Evolutionary conservation across 352 stramenopile species (phyloP).

Genomic region (Pythium dissotocum): DNA sequence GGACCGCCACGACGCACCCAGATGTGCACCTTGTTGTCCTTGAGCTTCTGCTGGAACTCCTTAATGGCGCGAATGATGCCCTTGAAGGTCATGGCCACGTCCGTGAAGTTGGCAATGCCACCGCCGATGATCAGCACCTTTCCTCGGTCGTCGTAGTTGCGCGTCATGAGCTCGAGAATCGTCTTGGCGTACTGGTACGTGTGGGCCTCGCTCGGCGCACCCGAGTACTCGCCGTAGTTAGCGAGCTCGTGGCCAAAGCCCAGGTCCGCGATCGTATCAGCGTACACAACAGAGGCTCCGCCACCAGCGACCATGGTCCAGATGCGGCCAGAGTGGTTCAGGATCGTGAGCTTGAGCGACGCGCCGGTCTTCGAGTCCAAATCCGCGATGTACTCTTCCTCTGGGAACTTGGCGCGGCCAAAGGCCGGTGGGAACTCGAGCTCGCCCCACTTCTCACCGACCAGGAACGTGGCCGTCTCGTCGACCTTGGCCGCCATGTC

Average conservation of each 20-base stretch:
- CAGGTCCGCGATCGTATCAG: constrained; percentile 96
- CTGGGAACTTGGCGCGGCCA: constrained; percentile 94
- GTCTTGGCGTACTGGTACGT: constrained; percentile 98
- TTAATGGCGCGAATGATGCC: constrained; percentile 95
- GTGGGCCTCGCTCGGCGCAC: constrained; percentile 94
- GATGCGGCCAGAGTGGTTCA: constrained; percentile 94
- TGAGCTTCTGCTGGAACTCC: constrained; percentile 91
- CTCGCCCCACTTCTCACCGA: constrained; percentile 90
- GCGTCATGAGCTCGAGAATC: constrained; percentile 95
- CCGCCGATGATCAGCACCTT: constrained; percentile 98
- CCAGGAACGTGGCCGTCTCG: constrained; percentile 95
- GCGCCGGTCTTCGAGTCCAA: constrained; percentile 95
- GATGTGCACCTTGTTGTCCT: constrained; percentile 90
- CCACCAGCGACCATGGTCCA: constrained; percentile 98
- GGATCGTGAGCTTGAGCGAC: constrained; percentile 96
- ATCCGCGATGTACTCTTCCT: constrained; percentile 95
- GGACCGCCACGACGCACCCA: constrained; percentile 95
- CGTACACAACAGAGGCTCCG: constrained; percentile 96
- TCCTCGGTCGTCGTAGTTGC: constrained; percentile 82
- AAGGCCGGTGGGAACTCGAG: constrained; percentile 96
- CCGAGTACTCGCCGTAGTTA: constrained; percentile 98
- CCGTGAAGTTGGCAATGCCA: constrained; percentile 98
- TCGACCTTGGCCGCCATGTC: constrained; percentile 97
- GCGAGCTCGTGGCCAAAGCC: constrained; percentile 92
- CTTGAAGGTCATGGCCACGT: constrained; percentile 97